Conservation (phyloP, 2,329 filamentous ascomycete species). For the Plectosphaerella sp. region DNA sequence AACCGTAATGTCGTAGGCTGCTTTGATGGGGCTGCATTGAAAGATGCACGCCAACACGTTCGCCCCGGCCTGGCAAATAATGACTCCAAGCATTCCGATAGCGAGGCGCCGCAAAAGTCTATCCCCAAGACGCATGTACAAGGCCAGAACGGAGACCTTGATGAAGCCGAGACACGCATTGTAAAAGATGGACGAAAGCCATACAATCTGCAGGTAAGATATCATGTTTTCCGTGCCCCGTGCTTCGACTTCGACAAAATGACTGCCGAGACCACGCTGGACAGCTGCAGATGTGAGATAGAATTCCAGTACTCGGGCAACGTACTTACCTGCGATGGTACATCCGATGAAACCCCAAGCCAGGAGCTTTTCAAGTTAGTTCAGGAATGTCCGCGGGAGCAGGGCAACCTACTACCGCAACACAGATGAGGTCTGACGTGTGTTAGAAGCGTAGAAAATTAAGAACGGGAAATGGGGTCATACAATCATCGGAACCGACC, state of each 20-base stretch:
- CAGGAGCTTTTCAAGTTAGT: slow-evolving; percentile 14
- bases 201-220: slow-evolving; percentile 23
- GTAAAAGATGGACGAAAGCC: slow-evolving; percentile 43
- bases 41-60: slow-evolving; percentile 38
- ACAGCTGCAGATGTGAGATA: slow-evolving; percentile 4
- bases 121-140: slow-evolving; percentile 39
- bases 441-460: neutral
- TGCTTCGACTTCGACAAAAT: slow-evolving; percentile 17
- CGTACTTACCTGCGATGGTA: slow-evolving; percentile 23
- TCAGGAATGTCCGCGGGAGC: too few relatives aligned
- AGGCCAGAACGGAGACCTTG: slow-evolving; percentile 40
- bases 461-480: neutral
- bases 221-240: slow-evolving; percentile 11
- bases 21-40: slow-evolving; percentile 34
- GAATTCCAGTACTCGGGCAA: neutral
- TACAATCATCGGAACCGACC: slow-evolving; percentile 24
- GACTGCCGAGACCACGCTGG: slow-evolving; percentile 22
- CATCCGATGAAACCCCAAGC: slow-evolving; percentile 25
- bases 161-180: slow-evolving; percentile 40
- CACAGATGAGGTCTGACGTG: slow-evolving; percentile 9
- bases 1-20: slow-evolving; percentile 29
- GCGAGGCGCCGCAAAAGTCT: slow-evolving; percentile 26
- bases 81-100: slow-evolving; percentile 32
- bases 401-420: slow-evolving; percentile 6
- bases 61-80: slow-evolving; percentile 31